Evolutionary conservation across 148 eudicot genomes (phyloP).

Genomic region (Rhododendron henanense): DNA sequence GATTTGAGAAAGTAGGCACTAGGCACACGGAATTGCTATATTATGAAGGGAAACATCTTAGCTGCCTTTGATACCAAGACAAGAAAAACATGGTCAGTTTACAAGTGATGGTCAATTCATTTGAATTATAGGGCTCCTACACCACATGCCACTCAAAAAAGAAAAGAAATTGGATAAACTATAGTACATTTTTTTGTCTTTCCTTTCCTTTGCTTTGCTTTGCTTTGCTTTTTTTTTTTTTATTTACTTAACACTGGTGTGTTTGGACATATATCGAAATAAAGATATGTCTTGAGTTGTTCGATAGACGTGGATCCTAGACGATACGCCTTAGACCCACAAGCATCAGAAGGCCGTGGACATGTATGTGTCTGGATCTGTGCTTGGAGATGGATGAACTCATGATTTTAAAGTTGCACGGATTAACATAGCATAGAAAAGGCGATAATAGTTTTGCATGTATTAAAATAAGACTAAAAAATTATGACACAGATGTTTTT

Average conservation of each 20-base stretch:
- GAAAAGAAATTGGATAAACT: background rate
- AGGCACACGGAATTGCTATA: background rate
- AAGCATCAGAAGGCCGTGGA: background rate
- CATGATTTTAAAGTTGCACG: too few relatives aligned
- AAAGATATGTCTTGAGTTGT: background rate
- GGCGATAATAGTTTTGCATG: too few relatives aligned
- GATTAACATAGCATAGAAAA: too few relatives aligned
- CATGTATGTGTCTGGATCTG: too few relatives aligned
- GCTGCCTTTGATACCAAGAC: background rate
- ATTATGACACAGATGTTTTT: background rate
- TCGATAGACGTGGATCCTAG: too few relatives aligned
- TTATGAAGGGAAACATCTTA: background rate
- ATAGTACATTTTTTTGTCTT: background rate
- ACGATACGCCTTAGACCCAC: background rate
- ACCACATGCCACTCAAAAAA: background rate
- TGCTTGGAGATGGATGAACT: too few relatives aligned
- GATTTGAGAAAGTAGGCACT: background rate
- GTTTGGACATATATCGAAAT: background rate
- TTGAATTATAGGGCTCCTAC: background rate
- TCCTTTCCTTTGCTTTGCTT: background rate
- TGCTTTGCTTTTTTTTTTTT: too few relatives aligned
- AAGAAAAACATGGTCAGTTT: background rate
- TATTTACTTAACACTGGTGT: background rate
- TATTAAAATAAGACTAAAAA: background rate
- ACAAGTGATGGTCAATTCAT: background rate